Evolutionary conservation across 75 land plant species (phyloP).

Genomic region (Adiantum capillusveneris): DNA sequence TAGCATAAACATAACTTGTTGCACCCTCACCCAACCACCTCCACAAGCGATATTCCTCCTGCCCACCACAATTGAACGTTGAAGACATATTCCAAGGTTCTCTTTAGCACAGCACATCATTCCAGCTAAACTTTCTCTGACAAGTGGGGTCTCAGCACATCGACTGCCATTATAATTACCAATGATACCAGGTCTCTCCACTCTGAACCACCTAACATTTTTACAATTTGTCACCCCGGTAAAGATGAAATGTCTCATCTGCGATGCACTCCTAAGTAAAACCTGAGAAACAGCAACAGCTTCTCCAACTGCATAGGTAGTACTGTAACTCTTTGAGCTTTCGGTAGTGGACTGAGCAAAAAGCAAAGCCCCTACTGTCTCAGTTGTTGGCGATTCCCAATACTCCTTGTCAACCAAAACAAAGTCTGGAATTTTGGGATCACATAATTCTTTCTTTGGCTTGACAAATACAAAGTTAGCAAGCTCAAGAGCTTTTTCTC

Average conservation of each 20-base stretch:
- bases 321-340: neutral
- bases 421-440: slow-evolving; percentile 1
- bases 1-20: no score
- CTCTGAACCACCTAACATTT: neutral
- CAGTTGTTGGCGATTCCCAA: neutral
- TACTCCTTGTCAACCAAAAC: neutral
- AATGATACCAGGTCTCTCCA: no score
- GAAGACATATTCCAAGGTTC: no score
- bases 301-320: neutral
- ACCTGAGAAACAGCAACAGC: neutral
- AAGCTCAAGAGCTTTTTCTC: no score
- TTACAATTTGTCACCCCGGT: neutral
- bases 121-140: no score
- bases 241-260: neutral
- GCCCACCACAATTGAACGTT: no score
- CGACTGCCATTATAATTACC: no score
- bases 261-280: neutral
- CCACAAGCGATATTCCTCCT: no score
- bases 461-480: no score
- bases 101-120: no score
- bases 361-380: neutral
- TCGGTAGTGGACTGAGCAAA: neutral
- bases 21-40: no score
- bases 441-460: neutral
- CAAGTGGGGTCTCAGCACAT: no score